Conservation (phyloP, 2,329 filamentous ascomycete species). For the Epicoccum sorghinum region DNA sequence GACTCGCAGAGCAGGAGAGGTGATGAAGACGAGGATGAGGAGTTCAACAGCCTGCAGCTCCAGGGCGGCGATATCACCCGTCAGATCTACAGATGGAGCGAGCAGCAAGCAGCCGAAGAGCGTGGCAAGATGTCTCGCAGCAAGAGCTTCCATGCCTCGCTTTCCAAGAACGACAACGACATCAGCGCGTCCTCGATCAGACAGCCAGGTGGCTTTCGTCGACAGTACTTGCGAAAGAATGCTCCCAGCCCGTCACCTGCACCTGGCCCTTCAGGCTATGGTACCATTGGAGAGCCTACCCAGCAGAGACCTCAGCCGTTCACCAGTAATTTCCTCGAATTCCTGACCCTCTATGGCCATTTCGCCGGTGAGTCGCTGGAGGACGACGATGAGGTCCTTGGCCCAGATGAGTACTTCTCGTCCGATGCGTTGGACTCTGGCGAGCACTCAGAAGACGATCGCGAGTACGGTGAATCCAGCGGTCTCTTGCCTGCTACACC, state of each 20-base stretch:
- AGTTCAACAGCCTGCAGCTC: slow-evolving; percentile 90
- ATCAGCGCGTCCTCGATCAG: slow-evolving; percentile 90
- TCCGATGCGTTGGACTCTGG: slow-evolving; percentile 70
- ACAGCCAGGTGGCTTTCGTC: slow-evolving; percentile 88
- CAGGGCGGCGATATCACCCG: slow-evolving; percentile 95
- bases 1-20: slow-evolving; percentile 53
- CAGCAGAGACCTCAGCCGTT: slow-evolving; percentile 53
- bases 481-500: slow-evolving; percentile 69
- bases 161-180: slow-evolving; percentile 78
- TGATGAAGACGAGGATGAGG: slow-evolving; percentile 60
- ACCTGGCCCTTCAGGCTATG: slow-evolving; percentile 52
- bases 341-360: slow-evolving; percentile 92
- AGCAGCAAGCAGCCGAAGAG: slow-evolving; percentile 76
- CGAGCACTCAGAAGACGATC: slow-evolving; percentile 61
- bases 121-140: slow-evolving; percentile 73
- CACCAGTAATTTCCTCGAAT: slow-evolving; percentile 94
- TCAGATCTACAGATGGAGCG: slow-evolving; percentile 95
- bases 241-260: slow-evolving; percentile 67
- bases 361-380: slow-evolving; percentile 97
- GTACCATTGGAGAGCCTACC: slow-evolving; percentile 36
- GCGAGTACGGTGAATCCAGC: slow-evolving; percentile 86
- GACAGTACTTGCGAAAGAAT: slow-evolving; percentile 82
- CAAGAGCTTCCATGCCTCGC: slow-evolving; percentile 81
- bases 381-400: slow-evolving; percentile 90
- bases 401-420: slow-evolving; percentile 88